Evolutionary conservation across 73 alveolate species (phyloP), one percentile per base, ranked within the genome.

Genomic region (Stentor roeselii): DNA sequence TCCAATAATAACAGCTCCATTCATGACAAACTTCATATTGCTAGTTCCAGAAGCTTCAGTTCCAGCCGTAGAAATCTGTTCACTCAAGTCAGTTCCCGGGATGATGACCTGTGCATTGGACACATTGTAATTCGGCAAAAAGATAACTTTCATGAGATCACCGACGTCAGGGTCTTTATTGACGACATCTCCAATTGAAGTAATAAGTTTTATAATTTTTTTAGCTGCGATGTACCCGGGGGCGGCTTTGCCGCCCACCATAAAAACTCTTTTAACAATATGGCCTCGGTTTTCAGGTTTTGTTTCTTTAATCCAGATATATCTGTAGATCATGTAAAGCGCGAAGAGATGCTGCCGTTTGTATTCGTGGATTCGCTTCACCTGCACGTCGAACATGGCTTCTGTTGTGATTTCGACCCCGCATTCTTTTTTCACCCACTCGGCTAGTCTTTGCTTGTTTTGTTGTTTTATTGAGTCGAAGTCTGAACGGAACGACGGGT

Each of bases 51-150:
- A 89, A 42, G 99, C 93, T 82, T 96, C 99, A 37, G 98, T 95
- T 6, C 99, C 99, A 0, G 99, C 99, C 4, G 99, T 97, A 75
- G 99, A 97, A 36, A 97, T 97, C 87, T 97, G 99, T 90, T 97
- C 93, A 3, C 96, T 87, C 77, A 97, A 84, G 82, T 97, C 99
- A 1, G 99, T 95, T 14, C 99, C 99, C 31, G 99, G 99, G 84
- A 98, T 98, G 82, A 98, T 95, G 87, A 39, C 86, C 86, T 97
- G 93, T 11, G 99, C 99, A 35, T 89, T 92, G 32, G 98, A 91
- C 32, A 97, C 99, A 87, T 91, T 86, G 89, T 97, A 97, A 93
- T 97, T 96, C 39, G 99, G 99, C 86, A 95, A 78, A 92, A 93
- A 97, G 76, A 93, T 86, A 0, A 93, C 90, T 84, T 93, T 93